Conservation (phyloP, 2,329 filamentous ascomycete genomes). For the Leptographium lundbergii region DNA sequence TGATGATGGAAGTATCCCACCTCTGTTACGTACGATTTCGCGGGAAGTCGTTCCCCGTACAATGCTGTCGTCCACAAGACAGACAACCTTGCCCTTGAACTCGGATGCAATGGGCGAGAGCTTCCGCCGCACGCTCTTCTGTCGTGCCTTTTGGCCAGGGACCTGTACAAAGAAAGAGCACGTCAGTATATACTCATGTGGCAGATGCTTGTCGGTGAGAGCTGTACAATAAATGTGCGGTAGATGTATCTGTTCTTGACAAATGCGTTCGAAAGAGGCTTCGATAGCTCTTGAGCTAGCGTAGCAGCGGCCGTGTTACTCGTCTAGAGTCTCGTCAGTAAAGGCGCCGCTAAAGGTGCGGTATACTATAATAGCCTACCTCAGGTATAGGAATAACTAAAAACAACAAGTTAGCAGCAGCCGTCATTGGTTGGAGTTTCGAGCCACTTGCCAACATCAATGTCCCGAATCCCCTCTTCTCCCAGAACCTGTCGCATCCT, state of each 20-base stretch:
- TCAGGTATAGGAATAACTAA: conserved; percentile 16
- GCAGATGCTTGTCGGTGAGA: conserved; percentile 17
- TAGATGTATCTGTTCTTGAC: conserved; percentile 86
- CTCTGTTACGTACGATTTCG: conserved; percentile 29
- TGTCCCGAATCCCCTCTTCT: conserved; percentile 56
- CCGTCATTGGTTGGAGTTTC: no score
- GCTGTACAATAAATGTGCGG: conserved; percentile 57
- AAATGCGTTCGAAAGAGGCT: conserved; percentile 69
- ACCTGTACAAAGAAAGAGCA: conserved; percentile 9
- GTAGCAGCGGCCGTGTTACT: conserved; percentile 68
- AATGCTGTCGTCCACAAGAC: conserved; percentile 73
- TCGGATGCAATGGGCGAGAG: conserved; percentile 77
- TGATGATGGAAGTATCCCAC: not conserved
- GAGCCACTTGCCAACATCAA: conserved; percentile 42
- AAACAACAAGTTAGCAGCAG: not conserved
- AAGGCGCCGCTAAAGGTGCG: not conserved
- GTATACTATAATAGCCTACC: not conserved
- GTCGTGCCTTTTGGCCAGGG: conserved; percentile 62
- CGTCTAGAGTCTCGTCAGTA: conserved; percentile 39
- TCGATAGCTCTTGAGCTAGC: conserved; percentile 61
- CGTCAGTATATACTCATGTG: not conserved
- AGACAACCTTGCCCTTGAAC: conserved; percentile 67
- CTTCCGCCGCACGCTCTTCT: conserved; percentile 83
- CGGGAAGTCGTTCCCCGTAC: conserved; percentile 49
- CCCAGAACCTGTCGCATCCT: conserved; percentile 57